phyloP scores from a whole-genome alignment of 306 rosid genomes.

The Prunus armeniaca region DNA sequence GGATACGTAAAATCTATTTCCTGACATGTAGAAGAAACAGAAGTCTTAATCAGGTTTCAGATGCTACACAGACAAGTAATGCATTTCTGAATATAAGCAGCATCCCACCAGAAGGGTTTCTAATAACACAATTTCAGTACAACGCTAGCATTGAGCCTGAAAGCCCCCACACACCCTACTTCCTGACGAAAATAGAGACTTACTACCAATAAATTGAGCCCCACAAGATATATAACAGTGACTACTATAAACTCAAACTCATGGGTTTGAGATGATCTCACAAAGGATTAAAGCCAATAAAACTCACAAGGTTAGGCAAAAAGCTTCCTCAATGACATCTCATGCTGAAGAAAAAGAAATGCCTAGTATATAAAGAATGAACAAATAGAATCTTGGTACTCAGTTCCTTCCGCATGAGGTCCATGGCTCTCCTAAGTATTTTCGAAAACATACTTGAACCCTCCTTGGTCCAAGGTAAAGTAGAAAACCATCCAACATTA shows the following conservation, averaged over 20 bases:
- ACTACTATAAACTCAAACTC: not conserved
- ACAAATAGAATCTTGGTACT: not conserved
- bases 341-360: not conserved
- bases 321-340: not conserved
- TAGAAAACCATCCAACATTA: not conserved
- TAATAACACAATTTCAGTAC: not conserved
- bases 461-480: not conserved
- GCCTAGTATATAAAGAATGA: too few species aligned
- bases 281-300: not conserved
- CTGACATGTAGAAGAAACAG: not conserved
- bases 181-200: not conserved
- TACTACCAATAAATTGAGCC: not conserved
- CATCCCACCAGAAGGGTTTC: not conserved
- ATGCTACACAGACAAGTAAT: too few species aligned
- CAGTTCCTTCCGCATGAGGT: not conserved
- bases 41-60: not conserved
- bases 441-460: not conserved
- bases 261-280: not conserved
- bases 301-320: not conserved
- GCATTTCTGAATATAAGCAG: not conserved
- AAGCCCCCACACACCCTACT: not conserved
- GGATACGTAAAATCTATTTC: not conserved
- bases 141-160: not conserved
- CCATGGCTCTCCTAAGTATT: not conserved
- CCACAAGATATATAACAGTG: not conserved